Base-by-base conservation (phyloP, 768 basidiomycete genomes). In the Lentinula detonsa region DNA sequence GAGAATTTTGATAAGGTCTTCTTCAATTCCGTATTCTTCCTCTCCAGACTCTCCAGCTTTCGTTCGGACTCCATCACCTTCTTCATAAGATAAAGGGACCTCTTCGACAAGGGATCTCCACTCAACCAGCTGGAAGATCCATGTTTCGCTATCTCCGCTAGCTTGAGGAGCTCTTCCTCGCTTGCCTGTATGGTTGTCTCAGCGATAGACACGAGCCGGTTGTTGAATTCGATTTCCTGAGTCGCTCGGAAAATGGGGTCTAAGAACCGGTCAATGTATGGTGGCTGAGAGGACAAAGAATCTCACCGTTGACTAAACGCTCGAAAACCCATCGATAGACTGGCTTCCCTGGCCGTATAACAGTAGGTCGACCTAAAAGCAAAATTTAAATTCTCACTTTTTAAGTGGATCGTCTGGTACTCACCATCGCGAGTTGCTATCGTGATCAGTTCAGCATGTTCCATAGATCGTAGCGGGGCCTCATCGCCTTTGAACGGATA, bases 401-500 rank as follows among this genome's bases (percentile, higher is more conserved):
- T 18, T n/a, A 9, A 62, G 33, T 61, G 13, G 8, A 5, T 13
- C 21, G 11, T 40, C 23, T 31, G 5, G 16, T 9, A 64, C 74
- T 35, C 35, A 88, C 93, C 91, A 63, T 96, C 85, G 18, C 79
- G 71, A 5, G 90, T 92, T 6, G 81, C 81, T 50, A 99, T 88
- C 0, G 86, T 77, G 62, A 99, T 92, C 55, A 98, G 72, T 74
- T 93, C 95, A 5, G 88, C 86, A 63, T 92, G 88, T 69, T 98
- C 96, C 85, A 98, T 87, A 33, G 81, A 84, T 63, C 92, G 81
- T 59, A 98, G 69, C 1, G 91, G 79, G 16, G 77, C 75, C 68
- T 96, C 95, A 64, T 95, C 87, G n/a, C 90, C 92, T 69, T 93
- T 95, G 84, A 95, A 97, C 0, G 91, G 93, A 69, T 88, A 88